Conservation (phyloP, 768 basidiomycete species). For the Boletus huronensis region DNA sequence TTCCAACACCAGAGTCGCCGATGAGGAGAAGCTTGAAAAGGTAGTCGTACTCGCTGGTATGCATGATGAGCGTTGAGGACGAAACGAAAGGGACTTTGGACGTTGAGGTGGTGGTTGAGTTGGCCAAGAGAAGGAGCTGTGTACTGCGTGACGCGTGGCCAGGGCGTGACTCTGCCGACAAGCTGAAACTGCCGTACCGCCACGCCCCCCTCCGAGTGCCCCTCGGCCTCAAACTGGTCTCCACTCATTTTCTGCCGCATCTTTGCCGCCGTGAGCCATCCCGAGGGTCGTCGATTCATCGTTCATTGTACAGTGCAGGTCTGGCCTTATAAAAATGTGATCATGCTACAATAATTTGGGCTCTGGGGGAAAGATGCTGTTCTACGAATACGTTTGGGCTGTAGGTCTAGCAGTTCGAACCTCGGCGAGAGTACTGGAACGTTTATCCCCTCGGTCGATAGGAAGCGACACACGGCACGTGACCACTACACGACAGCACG, state of each 20-base stretch:
- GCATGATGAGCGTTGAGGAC: constrained; percentile 50
- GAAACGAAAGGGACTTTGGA: constrained; percentile 27
- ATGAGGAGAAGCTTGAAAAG: constrained; percentile 96
- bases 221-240: constrained; percentile 5
- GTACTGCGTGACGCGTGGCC: constrained; percentile 34
- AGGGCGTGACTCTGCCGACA: constrained; percentile 28
- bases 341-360: not conserved
- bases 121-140: constrained; percentile 30
- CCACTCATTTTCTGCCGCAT: not conserved
- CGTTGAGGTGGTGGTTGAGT: constrained; percentile 31
- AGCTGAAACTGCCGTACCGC: constrained; percentile 19
- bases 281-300: not conserved
- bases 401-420: too few relatives aligned
- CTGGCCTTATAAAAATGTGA: not conserved
- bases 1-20: constrained; percentile 94
- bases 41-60: constrained; percentile 92
- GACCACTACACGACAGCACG: constrained; percentile 3
- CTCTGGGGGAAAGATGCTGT: not conserved
- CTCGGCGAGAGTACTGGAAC: not conserved
- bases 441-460: not conserved
- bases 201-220: constrained; percentile 13
- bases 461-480: constrained; percentile 10
- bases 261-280: not conserved
- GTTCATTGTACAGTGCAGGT: not conserved
- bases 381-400: not conserved